Evolutionary conservation across 257 asterid species (phyloP).

Genomic region (Jacaranda mimosifolia): DNA sequence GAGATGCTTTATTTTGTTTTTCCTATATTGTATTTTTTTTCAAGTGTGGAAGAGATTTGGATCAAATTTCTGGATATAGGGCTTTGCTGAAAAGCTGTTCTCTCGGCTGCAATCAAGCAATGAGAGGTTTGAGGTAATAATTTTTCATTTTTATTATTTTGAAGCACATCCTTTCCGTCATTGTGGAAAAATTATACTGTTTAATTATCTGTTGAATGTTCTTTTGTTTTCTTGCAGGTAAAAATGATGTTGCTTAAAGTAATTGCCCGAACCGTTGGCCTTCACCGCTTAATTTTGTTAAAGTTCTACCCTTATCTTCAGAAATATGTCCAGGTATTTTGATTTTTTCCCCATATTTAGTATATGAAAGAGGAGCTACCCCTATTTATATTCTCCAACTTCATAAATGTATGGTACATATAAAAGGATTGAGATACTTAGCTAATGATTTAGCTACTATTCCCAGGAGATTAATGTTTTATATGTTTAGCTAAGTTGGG

Average conservation of each 20-base stretch:
- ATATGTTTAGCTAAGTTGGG: constrained; percentile 31
- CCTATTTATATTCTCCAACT: no score
- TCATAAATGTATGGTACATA: no score
- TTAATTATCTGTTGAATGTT: constrained; percentile 3
- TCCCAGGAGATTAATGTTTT: constrained; percentile 30
- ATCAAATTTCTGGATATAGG: constrained; percentile 54
- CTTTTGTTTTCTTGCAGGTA: constrained; percentile 54
- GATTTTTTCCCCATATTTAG: no score
- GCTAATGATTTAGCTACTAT: constrained; percentile 5
- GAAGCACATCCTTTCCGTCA: neutral
- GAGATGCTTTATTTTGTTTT: constrained; percentile 7
- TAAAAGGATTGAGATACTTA: no score
- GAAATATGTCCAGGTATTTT: constrained; percentile 82
- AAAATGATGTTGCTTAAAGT: constrained; percentile 94
- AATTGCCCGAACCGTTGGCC: constrained; percentile 84
- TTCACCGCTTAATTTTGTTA: constrained; percentile 79
- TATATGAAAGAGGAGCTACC: no score
- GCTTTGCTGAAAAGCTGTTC: constrained; percentile 90
- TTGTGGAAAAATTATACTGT: neutral
- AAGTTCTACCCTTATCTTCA: constrained; percentile 80
- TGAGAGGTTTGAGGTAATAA: constrained; percentile 82
- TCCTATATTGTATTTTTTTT: constrained; percentile 29
- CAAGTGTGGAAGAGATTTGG: constrained; percentile 16
- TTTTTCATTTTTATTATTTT: constrained; percentile 28
- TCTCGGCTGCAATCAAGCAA: constrained; percentile 74